Evolutionary conservation across 495 filamentous ascomycete species (phyloP), one percentile per base, ranked within the genome.

Genomic region (Xylaria acuta): DNA sequence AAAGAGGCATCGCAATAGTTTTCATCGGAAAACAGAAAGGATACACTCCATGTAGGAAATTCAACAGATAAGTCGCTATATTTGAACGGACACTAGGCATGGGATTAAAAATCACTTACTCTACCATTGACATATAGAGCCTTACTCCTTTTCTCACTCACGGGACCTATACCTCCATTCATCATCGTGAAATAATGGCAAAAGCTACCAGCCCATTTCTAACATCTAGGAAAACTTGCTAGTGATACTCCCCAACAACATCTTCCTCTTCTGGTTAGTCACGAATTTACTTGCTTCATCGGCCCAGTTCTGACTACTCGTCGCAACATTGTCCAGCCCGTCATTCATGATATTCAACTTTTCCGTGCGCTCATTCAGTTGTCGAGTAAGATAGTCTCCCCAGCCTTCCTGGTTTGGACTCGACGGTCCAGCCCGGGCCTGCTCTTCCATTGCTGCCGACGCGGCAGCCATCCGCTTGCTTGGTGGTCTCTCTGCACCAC

Each of bases 331-430:
- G 69, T 95, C 91, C 90, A 97, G 92, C 16, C 85, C 89, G 79
- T 99, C 97, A 14, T 93, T 92, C 78, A 92, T 90, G 32, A 97
- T 84, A 60, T 88, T 91, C 64, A 99, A 82, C 74, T 90, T 93
- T 80, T 98, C 93, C 3, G 95, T 97, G 43, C 96, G 85, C 78
- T 99, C 95, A 74, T 95, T 92, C 40, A 98, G 80, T 78, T 94
- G 92, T 63, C 94, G 88, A 20, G 91, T 90, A 85, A 98, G 91
- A 74, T 89, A 89, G 34, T 87, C 83, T 6, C 87, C 87, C 87
- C 87, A 88, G 8, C 86, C 87, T 68, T 88, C 86, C 45, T 84
- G 80, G 51, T 90, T 86, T 64, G 88, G 84, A 22, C 66, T 70
- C 85, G 92, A 90, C 73, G 73, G 78, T 0, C 62, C 74, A 27